A percentile compares a stretch with the other conserved stretches of the same genome.
Conservation (phyloP, 495 filamentous ascomycete genomes). For the Glutinoglossum americanum region DNA sequence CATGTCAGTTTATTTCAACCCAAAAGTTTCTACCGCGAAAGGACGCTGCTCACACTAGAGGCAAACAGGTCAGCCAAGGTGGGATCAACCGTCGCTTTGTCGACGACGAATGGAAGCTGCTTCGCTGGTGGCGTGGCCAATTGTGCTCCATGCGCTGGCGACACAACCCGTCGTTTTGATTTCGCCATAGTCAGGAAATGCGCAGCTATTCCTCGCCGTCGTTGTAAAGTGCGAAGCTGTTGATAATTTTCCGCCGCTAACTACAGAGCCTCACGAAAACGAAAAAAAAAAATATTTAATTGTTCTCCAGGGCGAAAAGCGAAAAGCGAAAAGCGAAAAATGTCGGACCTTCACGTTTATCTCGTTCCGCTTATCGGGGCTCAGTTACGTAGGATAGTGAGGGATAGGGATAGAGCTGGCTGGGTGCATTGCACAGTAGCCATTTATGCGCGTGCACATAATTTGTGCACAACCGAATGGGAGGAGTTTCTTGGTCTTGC, state of each 20-base stretch:
- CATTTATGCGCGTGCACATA: not conserved
- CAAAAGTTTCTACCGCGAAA: not conserved
- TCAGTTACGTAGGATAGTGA: too few relatives aligned
- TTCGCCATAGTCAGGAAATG: not conserved
- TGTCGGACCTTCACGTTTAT: not conserved
- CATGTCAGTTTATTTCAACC: not conserved
- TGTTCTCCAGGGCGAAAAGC: too few relatives aligned
- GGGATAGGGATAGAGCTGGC: too few relatives aligned
- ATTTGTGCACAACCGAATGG: not conserved
- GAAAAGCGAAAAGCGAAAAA: not conserved
- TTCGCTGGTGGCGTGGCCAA: not conserved
- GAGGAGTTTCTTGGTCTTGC: not conserved
- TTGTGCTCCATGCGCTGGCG: not conserved
- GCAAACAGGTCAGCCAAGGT: constrained; percentile 60
- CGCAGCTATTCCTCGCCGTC: too few relatives aligned
- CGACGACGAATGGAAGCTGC: constrained; percentile 16
- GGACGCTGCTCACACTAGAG: constrained; percentile 39
- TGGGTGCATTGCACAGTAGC: not conserved
- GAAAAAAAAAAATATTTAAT: too few relatives aligned
- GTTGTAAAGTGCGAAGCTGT: too few relatives aligned
- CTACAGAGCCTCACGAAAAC: too few relatives aligned
- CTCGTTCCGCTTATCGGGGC: not conserved
- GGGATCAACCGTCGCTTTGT: constrained; percentile 40
- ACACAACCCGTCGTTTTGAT: not conserved
- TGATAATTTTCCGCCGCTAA: too few relatives aligned